phyloP scores from a whole-genome alignment of 805 yeast species.

The Suhomyces emberorum region DNA sequence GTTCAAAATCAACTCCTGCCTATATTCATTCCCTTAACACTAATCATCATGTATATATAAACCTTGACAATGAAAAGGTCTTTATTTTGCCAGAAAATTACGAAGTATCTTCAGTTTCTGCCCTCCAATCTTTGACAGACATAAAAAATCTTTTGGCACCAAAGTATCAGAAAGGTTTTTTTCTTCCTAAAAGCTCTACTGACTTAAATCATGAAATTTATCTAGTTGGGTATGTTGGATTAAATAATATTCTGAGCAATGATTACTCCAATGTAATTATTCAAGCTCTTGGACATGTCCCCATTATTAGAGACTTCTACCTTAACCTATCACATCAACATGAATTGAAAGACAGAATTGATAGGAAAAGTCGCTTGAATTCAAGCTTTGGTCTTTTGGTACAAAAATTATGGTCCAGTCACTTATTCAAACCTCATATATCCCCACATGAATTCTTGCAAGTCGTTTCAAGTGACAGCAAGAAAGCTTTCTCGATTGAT shows the following conservation, averaged over 20 bases:
- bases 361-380: conserved; percentile 26
- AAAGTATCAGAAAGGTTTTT: conserved; percentile 32
- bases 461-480: conserved; percentile 41
- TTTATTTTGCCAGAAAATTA: conserved; percentile 64
- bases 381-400: conserved; percentile 44
- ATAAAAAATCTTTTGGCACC: conserved; percentile 56
- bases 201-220: conserved; percentile 50
- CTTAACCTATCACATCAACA: conserved; percentile 15
- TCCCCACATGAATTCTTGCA: conserved; percentile 67
- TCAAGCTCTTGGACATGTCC: conserved; percentile 53
- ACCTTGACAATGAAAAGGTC: conserved; percentile 45
- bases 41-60: conserved; percentile 62
- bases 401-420: conserved; percentile 63
- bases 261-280: conserved; percentile 58
- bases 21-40: conserved; percentile 62
- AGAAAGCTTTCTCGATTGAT: conserved; percentile 38
- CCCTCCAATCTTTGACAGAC: conserved; percentile 42
- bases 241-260: conserved; percentile 50
- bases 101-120: conserved; percentile 20
- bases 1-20: conserved; percentile 62
- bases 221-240: conserved; percentile 62
- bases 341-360: conserved; percentile 17
- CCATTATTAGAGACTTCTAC: conserved; percentile 40
- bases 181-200: conserved; percentile 29
- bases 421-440: conserved; percentile 56